Percentiles rank a stretch among this genome's conserved stretches.
These are phyloP conservation scores for Ustilago vetiveriae DNA, from an alignment of 1,284 basidiomycete genomes.

Conservation along the genomic window DNA sequence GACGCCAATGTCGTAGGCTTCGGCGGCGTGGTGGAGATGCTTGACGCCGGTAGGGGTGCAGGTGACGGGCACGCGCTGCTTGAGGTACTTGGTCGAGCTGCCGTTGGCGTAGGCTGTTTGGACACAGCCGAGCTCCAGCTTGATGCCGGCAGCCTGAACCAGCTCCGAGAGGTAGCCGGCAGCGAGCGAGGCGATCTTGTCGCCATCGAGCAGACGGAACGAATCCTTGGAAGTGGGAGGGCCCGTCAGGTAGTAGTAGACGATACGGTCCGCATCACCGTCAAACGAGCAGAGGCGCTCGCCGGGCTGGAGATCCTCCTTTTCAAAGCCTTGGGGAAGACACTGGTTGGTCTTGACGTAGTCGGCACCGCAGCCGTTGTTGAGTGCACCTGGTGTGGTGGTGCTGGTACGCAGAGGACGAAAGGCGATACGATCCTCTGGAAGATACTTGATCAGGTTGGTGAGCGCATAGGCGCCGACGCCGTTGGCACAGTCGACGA, in stretches of 20 bases:
- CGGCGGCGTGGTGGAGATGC: constrained; percentile 96
- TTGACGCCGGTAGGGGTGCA: constrained; percentile 98
- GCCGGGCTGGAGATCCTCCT: constrained; percentile 68
- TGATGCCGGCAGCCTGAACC: constrained; percentile 71
- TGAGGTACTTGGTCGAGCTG: constrained; percentile 82
- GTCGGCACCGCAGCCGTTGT: constrained; percentile 88
- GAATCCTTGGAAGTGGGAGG: constrained; percentile 73
- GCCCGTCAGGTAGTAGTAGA: constrained; percentile 80
- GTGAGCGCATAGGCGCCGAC: constrained; percentile 77
- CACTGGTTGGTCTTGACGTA: constrained; percentile 83
- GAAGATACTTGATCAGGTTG: constrained; percentile 57
- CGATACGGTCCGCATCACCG: constrained; percentile 95
- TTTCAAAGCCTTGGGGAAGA: constrained; percentile 59
- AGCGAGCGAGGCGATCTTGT: constrained; percentile 95
- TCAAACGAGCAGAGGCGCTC: constrained; percentile 91
- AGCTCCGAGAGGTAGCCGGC: constrained; percentile 92
- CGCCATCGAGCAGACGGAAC: constrained; percentile 96
- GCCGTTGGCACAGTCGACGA: constrained; percentile 97
- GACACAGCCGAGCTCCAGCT: constrained; percentile 73
- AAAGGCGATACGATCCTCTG: constrained; percentile 49
- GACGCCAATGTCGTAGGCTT: constrained; percentile 90
- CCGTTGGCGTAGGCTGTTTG: constrained; percentile 99
- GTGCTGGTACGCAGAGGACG: constrained; percentile 63
- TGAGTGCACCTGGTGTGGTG: constrained; percentile 79
- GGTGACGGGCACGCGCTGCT: constrained; percentile 81